Evolutionary conservation across 139 green algal genomes (phyloP), one percentile per base, ranked within the genome.

Genomic region (Pseudopediastrum boryanum): DNA sequence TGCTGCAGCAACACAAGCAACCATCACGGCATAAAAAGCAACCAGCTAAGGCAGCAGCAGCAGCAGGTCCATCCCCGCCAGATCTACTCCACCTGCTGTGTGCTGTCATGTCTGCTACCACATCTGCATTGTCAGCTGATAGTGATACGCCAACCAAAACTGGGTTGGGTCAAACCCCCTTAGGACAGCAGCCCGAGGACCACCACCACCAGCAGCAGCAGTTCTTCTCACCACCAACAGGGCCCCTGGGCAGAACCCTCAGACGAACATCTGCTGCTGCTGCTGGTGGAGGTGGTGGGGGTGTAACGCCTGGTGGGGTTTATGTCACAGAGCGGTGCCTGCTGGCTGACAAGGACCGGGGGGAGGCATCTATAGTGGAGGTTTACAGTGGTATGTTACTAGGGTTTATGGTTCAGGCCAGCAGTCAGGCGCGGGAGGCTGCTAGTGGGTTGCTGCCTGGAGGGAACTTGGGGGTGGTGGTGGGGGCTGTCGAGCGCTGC

Each of bases 321-420:
- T n/a, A n/a, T n/a, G n/a, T n/a, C n/a, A n/a, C n/a, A n/a, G n/a
- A n/a, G n/a, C n/a, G n/a, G n/a, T n/a, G n/a, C 3, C 3, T 38
- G 36, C 43, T 51, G 13, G 59, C 31, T 31, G 54, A 79, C n/a
- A 71, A 42, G 16, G 74, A 61, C 43, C 69, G 51, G n/a, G 61
- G 69, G 3, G 82, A 87, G 36, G 89, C 85, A 16, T 85, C 84
- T 19, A 93, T 94, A 21, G 79, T 91, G 2, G 84, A 94, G 79
- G 61, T 70, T n/a, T 95, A 95, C 62, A 73, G 85, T 1, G 82
- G 88, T n/a, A 86, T 95, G 52, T 85, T 94, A 43, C 77, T 93
- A 38, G 91, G 91, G n/a, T 93, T 94, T 71, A 27, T 95, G 31
- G 50, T 95, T n/a, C 77, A 67, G 42, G 63, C 75, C 42, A n/a